These are phyloP conservation scores for Reutealis trisperma DNA, from an alignment of 345 rosid species.

Conservation along the genomic window DNA sequence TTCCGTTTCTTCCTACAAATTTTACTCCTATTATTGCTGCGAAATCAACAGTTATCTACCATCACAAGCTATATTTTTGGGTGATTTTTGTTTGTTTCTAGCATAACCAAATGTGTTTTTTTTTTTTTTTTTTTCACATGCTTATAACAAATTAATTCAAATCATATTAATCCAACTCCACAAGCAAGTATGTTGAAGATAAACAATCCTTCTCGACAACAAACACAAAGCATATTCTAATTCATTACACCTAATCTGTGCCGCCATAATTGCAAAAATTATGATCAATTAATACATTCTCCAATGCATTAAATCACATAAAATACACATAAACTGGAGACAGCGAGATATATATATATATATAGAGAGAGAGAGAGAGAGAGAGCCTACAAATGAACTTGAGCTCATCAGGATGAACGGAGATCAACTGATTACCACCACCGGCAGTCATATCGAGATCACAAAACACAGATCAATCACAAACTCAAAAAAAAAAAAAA, in stretches of 20 bases:
- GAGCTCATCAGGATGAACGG: constrained; percentile 95
- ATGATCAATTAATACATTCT: not conserved
- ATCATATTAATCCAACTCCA: not conserved
- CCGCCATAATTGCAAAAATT: not conserved
- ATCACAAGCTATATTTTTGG: not conserved
- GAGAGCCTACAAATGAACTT: constrained; percentile 64
- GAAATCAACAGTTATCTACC: not conserved
- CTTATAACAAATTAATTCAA: not conserved
- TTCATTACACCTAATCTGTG: not conserved
- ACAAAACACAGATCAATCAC: constrained; percentile 5
- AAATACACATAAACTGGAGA: not conserved
- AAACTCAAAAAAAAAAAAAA: not conserved
- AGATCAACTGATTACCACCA: constrained; percentile 68
- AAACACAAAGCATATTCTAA: not conserved
- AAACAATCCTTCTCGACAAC: not conserved
- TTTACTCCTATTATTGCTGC: too few relatives aligned
- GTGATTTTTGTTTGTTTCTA: not conserved
- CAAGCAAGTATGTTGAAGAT: too few relatives aligned
- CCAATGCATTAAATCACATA: not conserved
- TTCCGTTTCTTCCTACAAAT: not conserved
- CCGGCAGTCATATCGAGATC: constrained; percentile 52
- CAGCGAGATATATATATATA: too few relatives aligned
- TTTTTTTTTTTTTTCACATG: not conserved
- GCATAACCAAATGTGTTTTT: not conserved
- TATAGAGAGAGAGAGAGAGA: not conserved